Evolutionary conservation across 352 stramenopile species (phyloP).

Genomic region (Phytophthora meadii): DNA sequence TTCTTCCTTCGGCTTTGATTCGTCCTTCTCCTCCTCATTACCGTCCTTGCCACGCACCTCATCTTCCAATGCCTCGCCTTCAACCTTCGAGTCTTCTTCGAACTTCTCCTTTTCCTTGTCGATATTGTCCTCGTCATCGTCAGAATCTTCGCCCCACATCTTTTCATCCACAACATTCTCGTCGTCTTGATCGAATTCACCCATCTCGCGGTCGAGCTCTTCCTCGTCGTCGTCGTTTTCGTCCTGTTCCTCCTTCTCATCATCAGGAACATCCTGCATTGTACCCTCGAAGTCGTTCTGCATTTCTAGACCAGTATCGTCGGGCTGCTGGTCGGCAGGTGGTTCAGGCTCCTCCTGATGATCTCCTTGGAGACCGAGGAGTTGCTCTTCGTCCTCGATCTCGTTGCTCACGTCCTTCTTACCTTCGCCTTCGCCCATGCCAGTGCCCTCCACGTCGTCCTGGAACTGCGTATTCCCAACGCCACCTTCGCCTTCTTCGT

Average conservation of each 20-base stretch:
- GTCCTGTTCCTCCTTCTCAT: slow-evolving; percentile 90
- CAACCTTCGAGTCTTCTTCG: slow-evolving; percentile 86
- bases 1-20: slow-evolving; percentile 56
- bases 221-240: slow-evolving; percentile 90
- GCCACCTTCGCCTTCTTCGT: slow-evolving; percentile 88
- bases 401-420: slow-evolving; percentile 99
- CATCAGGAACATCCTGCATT: slow-evolving; percentile 97
- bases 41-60: slow-evolving; percentile 91
- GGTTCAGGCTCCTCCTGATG: slow-evolving; percentile 85
- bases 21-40: slow-evolving; percentile 85
- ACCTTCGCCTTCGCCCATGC: slow-evolving; percentile 99
- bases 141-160: slow-evolving; percentile 96
- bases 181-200: slow-evolving; percentile 95
- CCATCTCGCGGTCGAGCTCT: slow-evolving; percentile 99
- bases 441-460: slow-evolving; percentile 98
- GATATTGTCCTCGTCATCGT: slow-evolving; percentile 94
- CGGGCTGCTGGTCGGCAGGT: slow-evolving; percentile 86
- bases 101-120: slow-evolving; percentile 97
- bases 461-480: slow-evolving; percentile 95
- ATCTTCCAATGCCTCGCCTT: slow-evolving; percentile 83
- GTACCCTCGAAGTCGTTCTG: slow-evolving; percentile 99
- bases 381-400: slow-evolving; percentile 99
- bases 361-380: slow-evolving; percentile 97
- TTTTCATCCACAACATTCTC: slow-evolving; percentile 99
- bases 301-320: slow-evolving; percentile 99